Base-by-base conservation (phyloP, 148 eudicot genomes). In the Heliosperma pusillum region DNA sequence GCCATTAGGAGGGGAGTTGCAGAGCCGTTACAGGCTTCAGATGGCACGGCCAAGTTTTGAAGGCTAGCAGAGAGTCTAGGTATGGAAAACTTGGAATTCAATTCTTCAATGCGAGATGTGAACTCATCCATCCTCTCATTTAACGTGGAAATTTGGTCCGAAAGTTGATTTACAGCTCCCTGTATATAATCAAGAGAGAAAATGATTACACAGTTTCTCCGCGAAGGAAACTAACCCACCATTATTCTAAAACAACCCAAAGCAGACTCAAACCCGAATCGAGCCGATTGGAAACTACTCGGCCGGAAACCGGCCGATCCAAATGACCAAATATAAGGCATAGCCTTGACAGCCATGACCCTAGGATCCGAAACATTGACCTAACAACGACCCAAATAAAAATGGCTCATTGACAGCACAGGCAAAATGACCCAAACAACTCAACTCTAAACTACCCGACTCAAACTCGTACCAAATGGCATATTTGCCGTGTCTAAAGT, bases 81-180 rank as follows among this genome's bases (percentile, higher is more conserved):
- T 56, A 19, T 29, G 5, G 87, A 76, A 58, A 92, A 40, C 81
- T 86, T 92, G 33, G 93, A 83, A 80, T 81, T 95, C 61, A 95
- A 82, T 74, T 92, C 96, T 80, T 95, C 96, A 30, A 95, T 86
- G 57, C 86, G 85, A 62, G 98, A 95, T 61, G 92, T 92, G 69
- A 95, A 89, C 76, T 92, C 96, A 45, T 95, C 93, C 90, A 92
- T 92, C 78, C 97, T 88, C 81, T 90, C 98, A 74, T 87, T 95
- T 71, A 95, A 84, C 11, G 98, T 89, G 33, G 89, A 87, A 69
- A 95, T 92, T 77, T 95, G 97, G 47, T 95, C 98, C 10, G 92
- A 86, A 10, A 95, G 89, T 80, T 88, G 97, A 73, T 86, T 85
- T 52, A 90, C 81, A 21, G 87, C 86, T 71, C 92, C 97, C 98